Evolutionary conservation across 2,329 filamentous ascomycete species (phyloP), one percentile per base, ranked within the genome.

Genomic region (Fusarium setosum): DNA sequence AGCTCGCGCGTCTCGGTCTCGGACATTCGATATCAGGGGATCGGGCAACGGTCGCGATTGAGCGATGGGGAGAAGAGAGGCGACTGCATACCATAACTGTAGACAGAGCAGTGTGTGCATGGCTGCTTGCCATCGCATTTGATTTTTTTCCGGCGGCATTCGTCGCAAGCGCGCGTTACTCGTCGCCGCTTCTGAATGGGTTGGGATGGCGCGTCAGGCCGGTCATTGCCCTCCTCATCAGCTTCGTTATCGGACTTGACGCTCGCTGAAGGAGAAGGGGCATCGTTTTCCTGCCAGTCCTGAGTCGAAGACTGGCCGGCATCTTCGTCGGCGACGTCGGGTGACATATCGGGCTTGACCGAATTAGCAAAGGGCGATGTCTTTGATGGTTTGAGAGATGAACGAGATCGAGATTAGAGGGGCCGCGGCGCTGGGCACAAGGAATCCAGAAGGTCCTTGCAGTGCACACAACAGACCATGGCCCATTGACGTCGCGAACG

Each of bases 71-170:
- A 32, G 49, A 50, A 50, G 24, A 21, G 51, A 50, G 31, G n/a
- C 21, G 57, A 32, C 29, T 31, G 41, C 63, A 75, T 85, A 97
- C 96, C 95, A 83, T 99, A 99, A 76, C 94, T 97, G 79, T 99
- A 99, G 48, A 98, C 94, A 11, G 94, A 97, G 78, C 96, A 99
- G 79, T 98, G 96, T 0, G 94, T 97, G 79, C 92, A 96, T 10
- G 92, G 92, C 75, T 94, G 92, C 77, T 94, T 93, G 69, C 92
- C 92, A 76, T 94, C 92, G 71, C 92, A 95, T 76, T 94, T 95
- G 73, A 95, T 95, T 79, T 95, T 95, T 77, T 95, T 95, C 69
- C 92, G 86, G 57, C 92, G 86, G 75, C 92, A 95, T 77, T 94
- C 91, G 71, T 94, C 92, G 78, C 92, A 95, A 37, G 92, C 92